A percentile compares a stretch with the other conserved stretches of the same genome.
Evolutionary conservation across 257 asterid genomes (phyloP).

Genomic region (Forsythia suspensa): DNA sequence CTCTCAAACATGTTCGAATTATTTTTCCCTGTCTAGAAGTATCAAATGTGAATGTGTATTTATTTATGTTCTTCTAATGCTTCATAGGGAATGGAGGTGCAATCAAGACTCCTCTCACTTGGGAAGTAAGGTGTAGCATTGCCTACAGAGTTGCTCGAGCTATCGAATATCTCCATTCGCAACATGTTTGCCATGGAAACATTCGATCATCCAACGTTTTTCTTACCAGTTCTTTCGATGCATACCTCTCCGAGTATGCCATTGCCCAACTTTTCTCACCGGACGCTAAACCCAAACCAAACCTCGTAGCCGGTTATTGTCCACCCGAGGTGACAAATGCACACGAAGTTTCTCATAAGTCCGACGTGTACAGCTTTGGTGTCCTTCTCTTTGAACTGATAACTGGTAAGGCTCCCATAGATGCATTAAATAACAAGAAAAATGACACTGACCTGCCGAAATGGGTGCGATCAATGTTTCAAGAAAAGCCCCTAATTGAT

Average conservation of each 20-base stretch:
- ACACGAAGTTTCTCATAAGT: conserved; percentile 25
- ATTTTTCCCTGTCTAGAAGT: not conserved
- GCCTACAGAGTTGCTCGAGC: conserved; percentile 30
- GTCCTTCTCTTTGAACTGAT: conserved; percentile 38
- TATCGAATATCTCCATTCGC: conserved; percentile 27
- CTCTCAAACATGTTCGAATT: too few relatives aligned
- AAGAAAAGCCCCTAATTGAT: conserved; percentile 26
- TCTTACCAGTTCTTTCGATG: conserved; percentile 17
- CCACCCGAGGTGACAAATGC: conserved; percentile 28
- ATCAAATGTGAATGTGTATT: not conserved
- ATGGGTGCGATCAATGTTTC: conserved; percentile 31
- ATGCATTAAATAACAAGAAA: not conserved
- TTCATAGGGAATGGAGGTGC: conserved; percentile 21
- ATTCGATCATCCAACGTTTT: conserved; percentile 35
- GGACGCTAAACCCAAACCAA: not conserved
- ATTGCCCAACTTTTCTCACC: conserved; percentile 4
- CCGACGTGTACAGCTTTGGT: conserved; percentile 35
- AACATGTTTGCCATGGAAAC: conserved; percentile 31
- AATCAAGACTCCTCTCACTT: conserved; percentile 23
- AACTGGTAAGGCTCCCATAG: conserved; percentile 28
- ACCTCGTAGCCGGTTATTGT: conserved; percentile 21
- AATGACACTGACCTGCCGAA: conserved; percentile 25
- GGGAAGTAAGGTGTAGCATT: conserved; percentile 31
- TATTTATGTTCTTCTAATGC: not conserved
- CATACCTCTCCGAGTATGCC: conserved; percentile 28